Evolutionary conservation across 768 basidiomycete species (phyloP), one percentile per base, ranked within the genome.

Genomic region (Pulveroboletus sp.): DNA sequence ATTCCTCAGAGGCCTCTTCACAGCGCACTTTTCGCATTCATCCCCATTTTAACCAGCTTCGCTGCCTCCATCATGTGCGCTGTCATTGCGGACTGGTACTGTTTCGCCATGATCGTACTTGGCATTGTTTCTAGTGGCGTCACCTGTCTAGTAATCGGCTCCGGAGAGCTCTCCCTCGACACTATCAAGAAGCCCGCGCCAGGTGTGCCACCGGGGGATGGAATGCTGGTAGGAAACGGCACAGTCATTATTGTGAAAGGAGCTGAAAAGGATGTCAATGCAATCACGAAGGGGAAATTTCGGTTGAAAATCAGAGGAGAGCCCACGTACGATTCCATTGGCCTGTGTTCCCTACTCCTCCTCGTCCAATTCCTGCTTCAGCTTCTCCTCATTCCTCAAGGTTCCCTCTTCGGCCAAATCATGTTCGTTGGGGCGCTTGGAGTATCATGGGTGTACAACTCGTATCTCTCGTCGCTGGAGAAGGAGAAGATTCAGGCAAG

Each of bases 201-300:
- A 1, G 58, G 58, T 6, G 59, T 55, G 1, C 68, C 68, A 0
- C 58, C 51, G 10, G 69, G 67, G 19, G 64, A 71, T 26, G 68
- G 70, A 12, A 53, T 68, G 41, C 49, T 69, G n/a, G 20, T 58
- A 20, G 56, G 47, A 4, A 53, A 54, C 5, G 48, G 52, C 12
- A 61, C 59, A 5, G 50, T 71, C 6, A 50, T 70, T 19, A 50
- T 70, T 10, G 20, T 71, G 41, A 61, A 27, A 16, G 53, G 27
- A 29, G 27, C 27, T 29, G 27, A 29, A 29, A 29, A 29, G 27
- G 27, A 29, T 12, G 12, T 29, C 27, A 29, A 29, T 12, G 27
- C 12, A 12, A 6, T 29, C 27, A 29, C 27, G 27, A 29, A 29
- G 12, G 27, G 27, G 27, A 29, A 12, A 12, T 29, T 29, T 12